Evolutionary conservation across 495 filamentous ascomycete species (phyloP).

Genomic region (Amniculicola lignicola): DNA sequence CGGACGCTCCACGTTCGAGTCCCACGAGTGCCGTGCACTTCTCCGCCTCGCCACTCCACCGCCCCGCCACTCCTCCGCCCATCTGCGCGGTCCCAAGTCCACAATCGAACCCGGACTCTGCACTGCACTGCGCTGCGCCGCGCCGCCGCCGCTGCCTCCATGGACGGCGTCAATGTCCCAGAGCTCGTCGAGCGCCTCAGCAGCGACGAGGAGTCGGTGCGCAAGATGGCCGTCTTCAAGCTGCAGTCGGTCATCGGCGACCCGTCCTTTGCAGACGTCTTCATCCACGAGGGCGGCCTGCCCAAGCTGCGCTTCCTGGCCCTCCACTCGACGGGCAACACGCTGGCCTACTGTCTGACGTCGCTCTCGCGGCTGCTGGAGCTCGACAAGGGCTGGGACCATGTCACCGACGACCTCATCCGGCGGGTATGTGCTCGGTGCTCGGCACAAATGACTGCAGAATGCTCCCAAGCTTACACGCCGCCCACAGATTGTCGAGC

Average conservation of each 20-base stretch:
- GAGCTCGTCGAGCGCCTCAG: conserved; percentile 68
- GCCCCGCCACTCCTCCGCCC: no score
- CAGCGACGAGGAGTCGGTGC: conserved; percentile 81
- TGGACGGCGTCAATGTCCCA: conserved; percentile 59
- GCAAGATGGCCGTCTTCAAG: conserved; percentile 99
- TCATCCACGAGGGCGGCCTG: conserved; percentile 85
- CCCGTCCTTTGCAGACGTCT: conserved; percentile 93
- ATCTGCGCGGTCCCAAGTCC: no score
- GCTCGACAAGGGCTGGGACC: conserved; percentile 96
- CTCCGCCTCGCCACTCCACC: no score
- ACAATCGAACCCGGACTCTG: no score
- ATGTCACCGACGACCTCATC: conserved; percentile 63
- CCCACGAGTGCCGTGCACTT: no score
- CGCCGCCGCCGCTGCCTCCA: no score
- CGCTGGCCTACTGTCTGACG: conserved; percentile 88
- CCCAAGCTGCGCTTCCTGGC: conserved; percentile 75
- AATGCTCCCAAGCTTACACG: neutral
- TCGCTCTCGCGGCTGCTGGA: conserved; percentile 82
- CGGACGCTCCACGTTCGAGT: no score
- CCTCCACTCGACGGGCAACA: conserved; percentile 84
- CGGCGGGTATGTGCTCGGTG: conserved; percentile 55
- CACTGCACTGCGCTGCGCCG: no score
- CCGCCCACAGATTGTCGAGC: conserved; percentile 67
- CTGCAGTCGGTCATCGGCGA: conserved; percentile 91
- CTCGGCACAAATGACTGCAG: neutral